Conservation (phyloP, 495 filamentous ascomycete genomes). For the Lasiosphaeria miniovina region DNA sequence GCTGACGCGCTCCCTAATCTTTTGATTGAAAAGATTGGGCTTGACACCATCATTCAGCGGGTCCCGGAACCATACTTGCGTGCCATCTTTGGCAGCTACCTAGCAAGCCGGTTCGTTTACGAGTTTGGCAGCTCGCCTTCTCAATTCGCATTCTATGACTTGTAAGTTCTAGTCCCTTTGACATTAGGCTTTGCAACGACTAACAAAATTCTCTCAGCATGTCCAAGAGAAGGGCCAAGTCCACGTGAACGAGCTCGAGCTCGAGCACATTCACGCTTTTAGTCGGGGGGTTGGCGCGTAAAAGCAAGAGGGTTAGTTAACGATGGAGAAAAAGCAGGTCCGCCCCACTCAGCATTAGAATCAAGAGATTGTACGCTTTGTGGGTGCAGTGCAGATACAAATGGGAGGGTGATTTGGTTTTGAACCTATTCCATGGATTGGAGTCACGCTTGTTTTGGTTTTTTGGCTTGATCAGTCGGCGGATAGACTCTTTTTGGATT, state of each 20-base stretch:
- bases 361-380: too few species aligned
- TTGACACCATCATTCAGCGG: constrained; percentile 79
- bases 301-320: constrained; percentile 3
- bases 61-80: constrained; percentile 91
- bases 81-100: constrained; percentile 91
- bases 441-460: too few species aligned
- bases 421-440: too few species aligned
- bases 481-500: too few species aligned
- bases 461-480: too few species aligned
- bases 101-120: constrained; percentile 95
- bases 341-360: too few species aligned
- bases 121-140: constrained; percentile 86
- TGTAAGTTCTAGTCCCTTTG: constrained; percentile 59
- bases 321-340: too few species aligned
- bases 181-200: constrained; percentile 1
- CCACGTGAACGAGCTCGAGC: constrained; percentile 12
- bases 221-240: constrained; percentile 46
- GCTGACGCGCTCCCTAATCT: constrained; percentile 82
- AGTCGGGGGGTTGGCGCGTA: constrained; percentile 7
- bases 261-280: constrained; percentile 1
- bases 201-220: constrained; percentile 39
- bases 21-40: constrained; percentile 82
- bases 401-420: too few species aligned
- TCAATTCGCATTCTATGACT: constrained; percentile 98
- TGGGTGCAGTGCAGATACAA: too few species aligned